Evolutionary conservation across 2,329 filamentous ascomycete species (phyloP).

Genomic region (Botrytis elliptica): DNA sequence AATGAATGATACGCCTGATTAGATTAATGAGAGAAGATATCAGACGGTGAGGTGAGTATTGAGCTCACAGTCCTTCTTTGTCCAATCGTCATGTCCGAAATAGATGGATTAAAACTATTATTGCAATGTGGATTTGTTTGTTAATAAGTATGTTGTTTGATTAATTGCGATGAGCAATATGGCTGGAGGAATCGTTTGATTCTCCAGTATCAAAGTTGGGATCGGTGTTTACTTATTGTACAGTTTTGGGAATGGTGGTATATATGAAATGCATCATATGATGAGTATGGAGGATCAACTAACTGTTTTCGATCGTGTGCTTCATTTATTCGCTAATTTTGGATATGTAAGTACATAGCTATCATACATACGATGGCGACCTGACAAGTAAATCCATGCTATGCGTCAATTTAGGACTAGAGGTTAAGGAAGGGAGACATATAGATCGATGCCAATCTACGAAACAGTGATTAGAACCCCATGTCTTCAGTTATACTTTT

Average conservation of each 20-base stretch:
- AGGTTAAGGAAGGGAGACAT: not conserved
- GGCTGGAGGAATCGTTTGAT: not conserved
- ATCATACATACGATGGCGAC: not conserved
- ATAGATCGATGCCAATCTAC: not conserved
- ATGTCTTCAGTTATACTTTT: not conserved
- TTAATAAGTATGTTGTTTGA: not conserved
- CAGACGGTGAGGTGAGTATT: not conserved
- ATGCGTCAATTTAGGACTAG: not conserved
- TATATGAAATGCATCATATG: not conserved
- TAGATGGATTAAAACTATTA: too few species aligned
- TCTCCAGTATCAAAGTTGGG: not conserved
- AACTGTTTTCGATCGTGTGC: not conserved
- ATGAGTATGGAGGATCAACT: accelerated
- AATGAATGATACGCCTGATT: not conserved
- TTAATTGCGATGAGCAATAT: not conserved
- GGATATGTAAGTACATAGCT: not conserved
- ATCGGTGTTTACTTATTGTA: not conserved
- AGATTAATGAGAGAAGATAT: not conserved
- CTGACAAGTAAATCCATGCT: not conserved
- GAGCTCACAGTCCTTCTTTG: not conserved
- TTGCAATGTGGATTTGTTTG: too few species aligned
- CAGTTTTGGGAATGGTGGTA: not conserved
- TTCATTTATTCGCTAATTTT: not conserved
- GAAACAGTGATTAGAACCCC: not conserved
- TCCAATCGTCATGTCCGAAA: too few species aligned